phyloP scores from a whole-genome alignment of 352 stramenopile species.

The Phytophthora nicotianae region DNA sequence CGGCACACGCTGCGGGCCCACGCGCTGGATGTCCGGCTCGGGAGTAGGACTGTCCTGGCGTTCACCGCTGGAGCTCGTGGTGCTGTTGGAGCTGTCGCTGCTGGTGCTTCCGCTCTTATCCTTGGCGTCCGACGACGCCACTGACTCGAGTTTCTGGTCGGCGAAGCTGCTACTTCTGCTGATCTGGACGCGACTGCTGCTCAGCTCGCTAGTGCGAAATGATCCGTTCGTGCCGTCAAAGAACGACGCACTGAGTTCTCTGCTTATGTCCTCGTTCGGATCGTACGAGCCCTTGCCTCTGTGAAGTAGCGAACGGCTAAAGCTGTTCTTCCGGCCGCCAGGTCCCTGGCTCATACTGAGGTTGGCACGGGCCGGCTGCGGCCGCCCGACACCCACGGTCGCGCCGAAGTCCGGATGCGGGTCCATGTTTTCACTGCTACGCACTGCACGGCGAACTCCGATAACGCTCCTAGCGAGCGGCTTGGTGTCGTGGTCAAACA shows the following conservation, averaged over 20 bases:
- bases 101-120: constrained; percentile 22
- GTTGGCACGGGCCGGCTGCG: constrained; percentile 11
- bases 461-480: constrained; percentile 41
- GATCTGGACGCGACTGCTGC: constrained; percentile 33
- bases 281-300: constrained; percentile 35
- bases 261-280: constrained; percentile 34
- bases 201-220: constrained; percentile 34
- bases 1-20: constrained; percentile 34
- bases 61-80: constrained; percentile 29
- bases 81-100: constrained; percentile 34
- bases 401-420: constrained; percentile 25
- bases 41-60: constrained; percentile 25
- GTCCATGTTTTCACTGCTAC: constrained; percentile 16
- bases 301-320: constrained; percentile 24
- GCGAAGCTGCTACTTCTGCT: constrained; percentile 35
- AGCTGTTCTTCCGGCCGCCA: constrained; percentile 24
- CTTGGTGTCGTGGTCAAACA: constrained; percentile 39
- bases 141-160: constrained; percentile 31
- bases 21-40: constrained; percentile 27
- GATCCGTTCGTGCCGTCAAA: constrained; percentile 44
- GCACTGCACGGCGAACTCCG: constrained; percentile 30
- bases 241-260: constrained; percentile 38
- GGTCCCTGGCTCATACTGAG: constrained; percentile 39
- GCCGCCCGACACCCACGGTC: constrained; percentile 20
- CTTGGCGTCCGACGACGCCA: constrained; percentile 24